These are phyloP conservation scores for Thraustotheca clavata DNA, from an alignment of 352 stramenopile genomes.

Conservation along the genomic window DNA sequence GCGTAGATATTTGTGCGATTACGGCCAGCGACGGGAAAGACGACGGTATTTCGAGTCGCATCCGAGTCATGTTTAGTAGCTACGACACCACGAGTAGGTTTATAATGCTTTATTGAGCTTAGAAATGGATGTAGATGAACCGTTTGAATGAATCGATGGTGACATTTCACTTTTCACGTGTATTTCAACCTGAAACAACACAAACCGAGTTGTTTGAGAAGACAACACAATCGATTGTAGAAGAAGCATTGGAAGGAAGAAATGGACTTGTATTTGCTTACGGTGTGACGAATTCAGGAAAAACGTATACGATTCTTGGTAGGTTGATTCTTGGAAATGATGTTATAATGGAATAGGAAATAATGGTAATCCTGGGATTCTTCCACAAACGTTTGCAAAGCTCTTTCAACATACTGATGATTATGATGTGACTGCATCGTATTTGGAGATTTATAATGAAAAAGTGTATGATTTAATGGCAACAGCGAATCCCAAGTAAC, in stretches of 20 bases:
- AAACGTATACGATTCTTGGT: slow-evolving; percentile 97
- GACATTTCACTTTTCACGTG: slow-evolving; percentile 72
- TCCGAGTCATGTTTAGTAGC: slow-evolving; percentile 53
- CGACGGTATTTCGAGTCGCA: slow-evolving; percentile 44
- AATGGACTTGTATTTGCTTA: slow-evolving; percentile 95
- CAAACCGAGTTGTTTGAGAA: slow-evolving; percentile 90
- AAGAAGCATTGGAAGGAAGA: slow-evolving; percentile 76
- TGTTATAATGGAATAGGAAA: background rate
- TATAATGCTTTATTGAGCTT: background rate
- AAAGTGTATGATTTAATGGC: slow-evolving; percentile 95
- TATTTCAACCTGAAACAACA: slow-evolving; percentile 65
- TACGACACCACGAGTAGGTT: slow-evolving; percentile 34
- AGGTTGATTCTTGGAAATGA: slow-evolving; percentile 18
- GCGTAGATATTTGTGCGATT: slow-evolving; percentile 22
- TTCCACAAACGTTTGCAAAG: slow-evolving; percentile 69
- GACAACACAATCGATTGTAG: slow-evolving; percentile 85
- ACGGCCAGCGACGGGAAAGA: slow-evolving; percentile 10
- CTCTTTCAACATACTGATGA: slow-evolving; percentile 35
- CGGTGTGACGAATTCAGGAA: slow-evolving; percentile 98
- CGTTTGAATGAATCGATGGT: slow-evolving; percentile 63
- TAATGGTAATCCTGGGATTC: slow-evolving; percentile 57
- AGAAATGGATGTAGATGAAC: slow-evolving; percentile 52
- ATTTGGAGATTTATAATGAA: slow-evolving; percentile 99
- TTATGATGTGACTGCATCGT: slow-evolving; percentile 79
- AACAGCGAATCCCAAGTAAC: slow-evolving; percentile 15